Base-by-base conservation (phyloP, 2,329 filamentous ascomycete species). In the Microdochium trichocladiopsis region DNA sequence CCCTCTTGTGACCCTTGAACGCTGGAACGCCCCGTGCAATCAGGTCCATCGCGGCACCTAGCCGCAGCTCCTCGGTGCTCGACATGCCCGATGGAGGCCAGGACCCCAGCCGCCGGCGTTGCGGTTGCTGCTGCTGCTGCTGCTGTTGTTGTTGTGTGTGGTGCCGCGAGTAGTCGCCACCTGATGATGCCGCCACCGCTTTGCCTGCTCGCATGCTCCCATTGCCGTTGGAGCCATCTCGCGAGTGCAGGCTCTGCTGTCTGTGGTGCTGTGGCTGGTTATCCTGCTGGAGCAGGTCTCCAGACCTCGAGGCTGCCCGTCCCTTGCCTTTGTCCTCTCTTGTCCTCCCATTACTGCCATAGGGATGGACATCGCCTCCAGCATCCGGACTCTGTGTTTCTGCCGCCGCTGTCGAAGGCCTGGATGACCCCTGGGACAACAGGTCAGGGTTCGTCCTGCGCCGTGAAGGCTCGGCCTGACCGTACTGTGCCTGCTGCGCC, bases 41-140 rank as follows among this genome's bases (percentile, higher is more conserved):
- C 53, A 83, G 70, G 49, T 81, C 75, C 67, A 77, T 75, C 10
- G 82, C 83, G 48, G 76, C 74, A 45, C 72, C 73, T 16, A 78
- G 74, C 1, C 75, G 68, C 9, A 86, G 70, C 54, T 79, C 75
- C 36, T 79, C 76, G 23, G 73, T 64, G 45, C 62, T 68, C 11
- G 72, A 68, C 48, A 82, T 65, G 49, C 75, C 77, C 11, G 69
- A 66, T 0, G 82, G 82, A 18, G 82, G 82, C 82, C 82, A 86
- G 59, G 75, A 68, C 2, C 73, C 76, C 53, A 80, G 64, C 12
- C 41, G 16, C 16, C 41, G 41, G 16, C 41, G 41, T 16, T 41
- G 36, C 11, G 36, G 36, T 6, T 11, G 36, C 21, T 45, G 41
- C 12, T 45, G 41, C 41, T 45, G 33, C 41, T 22, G 41, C 41